phyloP scores from a whole-genome alignment of 495 filamentous ascomycete genomes.

The Trichoderma virens region DNA sequence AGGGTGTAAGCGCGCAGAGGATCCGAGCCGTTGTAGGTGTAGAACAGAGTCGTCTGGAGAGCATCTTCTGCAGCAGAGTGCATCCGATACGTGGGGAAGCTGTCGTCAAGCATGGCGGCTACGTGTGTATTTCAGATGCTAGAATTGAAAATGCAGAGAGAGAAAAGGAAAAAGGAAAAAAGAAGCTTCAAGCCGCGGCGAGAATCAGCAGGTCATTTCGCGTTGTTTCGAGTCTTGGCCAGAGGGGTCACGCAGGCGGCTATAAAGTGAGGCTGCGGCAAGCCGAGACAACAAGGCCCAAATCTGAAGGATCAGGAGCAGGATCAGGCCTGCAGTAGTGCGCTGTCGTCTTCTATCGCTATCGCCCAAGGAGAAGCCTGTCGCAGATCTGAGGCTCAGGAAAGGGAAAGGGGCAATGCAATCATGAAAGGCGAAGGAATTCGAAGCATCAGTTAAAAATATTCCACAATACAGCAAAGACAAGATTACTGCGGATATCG shows the following conservation, averaged over 20 bases:
- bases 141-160: neutral
- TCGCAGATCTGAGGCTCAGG: no score
- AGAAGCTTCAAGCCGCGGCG: neutral
- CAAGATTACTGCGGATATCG: neutral
- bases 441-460: no score
- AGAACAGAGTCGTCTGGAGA: conserved; percentile 54
- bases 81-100: conserved; percentile 60
- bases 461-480: neutral
- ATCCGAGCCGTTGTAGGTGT: conserved; percentile 73
- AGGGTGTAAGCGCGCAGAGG: conserved; percentile 71
- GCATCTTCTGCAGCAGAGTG: conserved; percentile 33
- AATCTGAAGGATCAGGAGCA: neutral
- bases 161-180: neutral
- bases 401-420: no score
- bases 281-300: neutral
- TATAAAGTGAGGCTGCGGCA: neutral
- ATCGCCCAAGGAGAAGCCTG: no score
- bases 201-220: neutral
- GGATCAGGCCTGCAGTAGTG: neutral
- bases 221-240: neutral
- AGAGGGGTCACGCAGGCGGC: neutral
- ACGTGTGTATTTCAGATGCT: neutral
- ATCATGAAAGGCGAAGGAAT: no score
- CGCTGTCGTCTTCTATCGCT: no score
- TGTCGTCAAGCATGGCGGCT: conserved; percentile 93